These are phyloP conservation scores for Breviolum minutum DNA, from an alignment of 73 alveolate genomes.

Conservation along the genomic window DNA sequence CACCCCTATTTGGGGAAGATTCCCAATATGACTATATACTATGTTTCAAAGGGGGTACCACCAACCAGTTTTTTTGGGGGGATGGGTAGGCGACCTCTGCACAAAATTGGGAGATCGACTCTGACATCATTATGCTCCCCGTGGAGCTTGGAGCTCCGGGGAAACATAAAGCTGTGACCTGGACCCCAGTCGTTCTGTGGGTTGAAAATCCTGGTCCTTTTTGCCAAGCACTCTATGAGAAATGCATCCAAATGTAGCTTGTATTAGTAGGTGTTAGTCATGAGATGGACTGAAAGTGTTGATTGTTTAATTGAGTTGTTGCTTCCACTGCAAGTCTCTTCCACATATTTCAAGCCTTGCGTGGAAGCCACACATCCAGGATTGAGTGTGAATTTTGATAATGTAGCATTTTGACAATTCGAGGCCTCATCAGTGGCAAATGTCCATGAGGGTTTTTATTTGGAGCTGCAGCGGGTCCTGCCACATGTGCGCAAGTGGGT, in stretches of 20 bases:
- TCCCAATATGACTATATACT: too few species aligned
- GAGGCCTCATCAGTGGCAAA: constrained; percentile 51
- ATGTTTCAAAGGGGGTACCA: too few species aligned
- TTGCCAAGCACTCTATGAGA: too few species aligned
- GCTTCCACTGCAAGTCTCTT: not conserved
- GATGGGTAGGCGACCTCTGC: constrained; percentile 69
- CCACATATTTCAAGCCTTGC: not conserved
- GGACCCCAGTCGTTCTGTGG: not conserved
- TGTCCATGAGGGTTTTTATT: constrained; percentile 62
- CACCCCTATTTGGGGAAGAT: too few species aligned
- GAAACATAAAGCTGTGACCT: constrained; percentile 29
- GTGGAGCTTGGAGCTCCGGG: constrained; percentile 88
- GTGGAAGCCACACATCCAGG: not conserved
- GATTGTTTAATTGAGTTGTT: not conserved
- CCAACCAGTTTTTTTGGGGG: not conserved
- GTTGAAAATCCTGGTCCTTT: not conserved
- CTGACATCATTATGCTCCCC: constrained; percentile 64
- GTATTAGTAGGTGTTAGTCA: not conserved
- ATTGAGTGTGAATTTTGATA: not conserved
- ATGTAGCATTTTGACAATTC: not conserved
- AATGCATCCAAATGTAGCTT: too few species aligned
- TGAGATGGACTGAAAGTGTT: not conserved
- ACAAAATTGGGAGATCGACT: constrained; percentile 91
- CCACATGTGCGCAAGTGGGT: constrained; percentile 94
- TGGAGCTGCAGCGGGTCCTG: constrained; percentile 85